Evolutionary conservation across 2,329 filamentous ascomycete species (phyloP).

Genomic region (Cladosporium austrohemisphaericum): DNA sequence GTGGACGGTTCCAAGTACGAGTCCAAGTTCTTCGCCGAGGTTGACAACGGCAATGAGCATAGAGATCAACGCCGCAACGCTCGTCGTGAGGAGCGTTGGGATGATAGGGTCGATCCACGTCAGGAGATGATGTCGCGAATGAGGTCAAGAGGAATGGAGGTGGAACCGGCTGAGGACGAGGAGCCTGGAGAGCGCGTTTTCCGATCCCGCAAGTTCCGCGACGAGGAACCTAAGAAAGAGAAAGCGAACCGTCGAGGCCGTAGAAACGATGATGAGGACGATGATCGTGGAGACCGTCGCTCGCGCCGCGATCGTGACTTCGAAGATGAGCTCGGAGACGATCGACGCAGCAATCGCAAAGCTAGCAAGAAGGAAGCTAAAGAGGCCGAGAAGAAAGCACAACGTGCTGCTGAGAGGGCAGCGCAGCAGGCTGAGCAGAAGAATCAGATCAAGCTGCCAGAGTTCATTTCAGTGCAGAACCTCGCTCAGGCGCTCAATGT

Average conservation of each 20-base stretch:
- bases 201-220: constrained; percentile 21
- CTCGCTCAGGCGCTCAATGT: constrained; percentile 73
- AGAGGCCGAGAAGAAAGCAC: constrained; percentile 22
- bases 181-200: constrained; percentile 19
- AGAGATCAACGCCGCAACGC: background rate
- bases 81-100: background rate
- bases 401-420: constrained; percentile 24
- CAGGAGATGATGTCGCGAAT: constrained; percentile 9
- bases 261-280: constrained; percentile 27
- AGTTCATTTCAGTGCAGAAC: constrained; percentile 86
- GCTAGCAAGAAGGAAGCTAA: constrained; percentile 18
- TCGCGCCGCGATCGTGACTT: constrained; percentile 16
- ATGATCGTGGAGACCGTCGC: constrained; percentile 24
- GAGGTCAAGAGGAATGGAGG: constrained; percentile 10
- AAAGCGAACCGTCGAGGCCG: constrained; percentile 17
- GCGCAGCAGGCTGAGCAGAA: constrained; percentile 37
- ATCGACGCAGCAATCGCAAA: constrained; percentile 13
- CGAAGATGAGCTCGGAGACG: constrained; percentile 15
- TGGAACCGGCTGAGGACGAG: constrained; percentile 18
- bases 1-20: too few relatives aligned
- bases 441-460: constrained; percentile 71
- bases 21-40: too few relatives aligned
- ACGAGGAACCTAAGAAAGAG: constrained; percentile 15
- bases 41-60: too few relatives aligned
- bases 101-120: constrained; percentile 1